Conservation (phyloP, 148 eudicot species). For the Camellia granthamiana region DNA sequence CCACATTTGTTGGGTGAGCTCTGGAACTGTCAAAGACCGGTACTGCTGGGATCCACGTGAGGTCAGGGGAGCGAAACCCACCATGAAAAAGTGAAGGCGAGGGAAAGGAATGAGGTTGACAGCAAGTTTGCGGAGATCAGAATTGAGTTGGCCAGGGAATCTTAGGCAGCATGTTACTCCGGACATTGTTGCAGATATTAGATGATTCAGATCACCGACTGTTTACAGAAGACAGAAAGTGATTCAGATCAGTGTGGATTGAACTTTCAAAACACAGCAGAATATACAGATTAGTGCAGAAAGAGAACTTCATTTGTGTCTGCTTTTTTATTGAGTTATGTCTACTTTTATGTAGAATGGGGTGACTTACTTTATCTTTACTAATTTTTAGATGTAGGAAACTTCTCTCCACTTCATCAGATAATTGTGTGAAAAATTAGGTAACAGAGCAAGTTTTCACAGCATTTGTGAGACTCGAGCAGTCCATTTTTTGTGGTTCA, state of each 20-base stretch:
- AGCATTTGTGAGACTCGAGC: too few species aligned
- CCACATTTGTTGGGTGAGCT: constrained; percentile 86
- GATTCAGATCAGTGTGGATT: background rate
- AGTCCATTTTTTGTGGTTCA: too few species aligned
- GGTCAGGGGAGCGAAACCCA: constrained; percentile 73
- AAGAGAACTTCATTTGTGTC: too few species aligned
- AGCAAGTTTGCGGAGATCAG: constrained; percentile 67
- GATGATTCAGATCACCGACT: constrained; percentile 73
- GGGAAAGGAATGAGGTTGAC: constrained; percentile 77
- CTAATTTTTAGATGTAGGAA: too few species aligned
- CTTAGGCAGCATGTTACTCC: constrained; percentile 72
- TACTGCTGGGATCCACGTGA: constrained; percentile 71
- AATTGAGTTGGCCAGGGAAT: constrained; percentile 73
- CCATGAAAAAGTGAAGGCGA: constrained; percentile 81
- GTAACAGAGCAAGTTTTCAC: too few species aligned
- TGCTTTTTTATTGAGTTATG: too few species aligned
- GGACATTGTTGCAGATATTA: constrained; percentile 76
- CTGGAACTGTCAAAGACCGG: constrained; percentile 59
- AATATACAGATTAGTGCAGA: too few species aligned
- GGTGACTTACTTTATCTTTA: too few species aligned
- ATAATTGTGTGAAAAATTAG: too few species aligned
- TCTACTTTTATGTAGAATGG: too few species aligned
- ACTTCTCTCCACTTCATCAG: too few species aligned
- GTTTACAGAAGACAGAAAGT: background rate
- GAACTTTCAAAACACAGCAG: background rate